Evolutionary conservation across 1,284 basidiomycete genomes (phyloP), one percentile per base, ranked within the genome.

Genomic region (Cryptococcus sp.): DNA sequence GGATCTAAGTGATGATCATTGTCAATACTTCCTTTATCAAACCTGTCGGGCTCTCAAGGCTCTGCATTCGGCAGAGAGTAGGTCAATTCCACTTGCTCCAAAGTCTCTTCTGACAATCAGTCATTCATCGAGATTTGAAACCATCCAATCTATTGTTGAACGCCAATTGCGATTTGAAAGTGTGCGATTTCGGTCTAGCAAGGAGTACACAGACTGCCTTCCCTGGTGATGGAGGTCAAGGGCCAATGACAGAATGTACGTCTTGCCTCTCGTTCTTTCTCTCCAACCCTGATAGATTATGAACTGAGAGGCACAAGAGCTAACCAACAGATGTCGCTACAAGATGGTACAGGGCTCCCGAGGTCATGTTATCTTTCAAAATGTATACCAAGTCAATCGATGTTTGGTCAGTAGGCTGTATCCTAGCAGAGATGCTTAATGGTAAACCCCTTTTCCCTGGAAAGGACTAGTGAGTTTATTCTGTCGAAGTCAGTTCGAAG

Each of bases 291-390:
- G n/a, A n/a, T n/a, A n/a, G n/a, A n/a, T n/a, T n/a, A n/a, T n/a
- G n/a, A n/a, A n/a, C n/a, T n/a, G n/a, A 22, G 25, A 49, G 18
- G n/a, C 28, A 11, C 28, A 28, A 5, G 4, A 28, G 28, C 28
- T 28, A 28, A 28, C 28, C 28, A 5, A 4, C 34, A 83, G 93
- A 94, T 68, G 91, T 96, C 44, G 91, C 92, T 3, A 96, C 91
- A 11, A 77, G 88, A 48, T 80, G 78, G 91, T 94, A 94, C 68
- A 84, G 92, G 40, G 91, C 91, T 0, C 91, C 91, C 1, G 91
- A 94, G 73, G 91, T 94, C 76, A 94, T 96, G 92, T 80, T 96
- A 53, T 93, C 91, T 2, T 94, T 96, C 79, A 91, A 92, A 71
- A 88, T 92, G 75, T 96, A 96, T 77, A 92, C 90, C 52, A 92